phyloP scores from a whole-genome alignment of 73 alveolate species.

The Paramecium tetraurelia region DNA sequence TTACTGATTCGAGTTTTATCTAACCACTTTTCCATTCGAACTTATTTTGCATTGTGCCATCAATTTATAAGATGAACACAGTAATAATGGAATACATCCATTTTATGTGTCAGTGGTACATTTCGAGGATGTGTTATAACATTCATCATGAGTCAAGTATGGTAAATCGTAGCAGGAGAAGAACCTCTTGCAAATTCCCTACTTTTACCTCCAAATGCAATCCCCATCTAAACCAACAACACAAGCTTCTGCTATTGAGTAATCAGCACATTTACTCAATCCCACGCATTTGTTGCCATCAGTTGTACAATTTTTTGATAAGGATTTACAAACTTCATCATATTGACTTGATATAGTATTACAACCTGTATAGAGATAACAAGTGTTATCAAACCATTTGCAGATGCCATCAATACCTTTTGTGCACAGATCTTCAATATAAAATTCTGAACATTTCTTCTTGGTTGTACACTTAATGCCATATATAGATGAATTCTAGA shows the following conservation, averaged over 20 bases:
- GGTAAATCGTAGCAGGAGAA: background rate
- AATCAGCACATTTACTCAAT: background rate
- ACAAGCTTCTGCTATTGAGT: background rate
- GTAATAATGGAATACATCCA: background rate
- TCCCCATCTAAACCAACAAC: constrained; percentile 21
- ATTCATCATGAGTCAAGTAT: background rate
- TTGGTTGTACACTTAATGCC: background rate
- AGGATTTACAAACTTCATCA: background rate
- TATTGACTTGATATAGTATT: background rate
- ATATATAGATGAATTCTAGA: background rate
- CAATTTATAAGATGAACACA: background rate
- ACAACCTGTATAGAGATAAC: background rate
- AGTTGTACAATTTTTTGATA: constrained; percentile 16
- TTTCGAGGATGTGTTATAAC: background rate
- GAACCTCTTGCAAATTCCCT: background rate
- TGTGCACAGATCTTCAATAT: background rate
- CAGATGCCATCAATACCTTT: constrained; percentile 29
- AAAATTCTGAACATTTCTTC: background rate
- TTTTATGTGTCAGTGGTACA: background rate
- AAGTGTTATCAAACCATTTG: background rate
- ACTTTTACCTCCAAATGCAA: background rate
- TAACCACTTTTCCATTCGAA: background rate
- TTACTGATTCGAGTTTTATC: background rate
- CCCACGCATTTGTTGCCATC: constrained; percentile 23
- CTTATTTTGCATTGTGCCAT: background rate